These are phyloP conservation scores for Mycena citricolor DNA, from an alignment of 1,284 basidiomycete genomes.

Conservation along the genomic window DNA sequence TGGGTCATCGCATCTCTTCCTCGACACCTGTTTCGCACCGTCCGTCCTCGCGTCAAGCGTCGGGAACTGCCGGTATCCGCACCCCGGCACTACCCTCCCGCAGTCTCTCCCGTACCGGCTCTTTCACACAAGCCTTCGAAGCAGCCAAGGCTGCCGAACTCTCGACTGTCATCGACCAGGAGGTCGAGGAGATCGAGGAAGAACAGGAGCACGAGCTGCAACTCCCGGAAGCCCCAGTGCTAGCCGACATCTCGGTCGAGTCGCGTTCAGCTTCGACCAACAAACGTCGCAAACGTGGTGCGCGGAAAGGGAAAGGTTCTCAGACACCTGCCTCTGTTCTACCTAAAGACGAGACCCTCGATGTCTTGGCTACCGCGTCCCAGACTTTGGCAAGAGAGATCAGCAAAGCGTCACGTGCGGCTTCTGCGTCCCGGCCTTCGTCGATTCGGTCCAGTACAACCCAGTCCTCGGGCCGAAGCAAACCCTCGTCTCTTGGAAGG, in stretches of 20 bases:
- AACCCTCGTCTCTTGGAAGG: constrained; percentile 26
- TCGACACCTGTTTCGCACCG: constrained; percentile 68
- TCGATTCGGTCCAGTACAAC: constrained; percentile 29
- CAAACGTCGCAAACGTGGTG: constrained; percentile 78
- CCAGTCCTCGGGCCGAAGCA: constrained; percentile 28
- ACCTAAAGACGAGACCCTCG: constrained; percentile 55
- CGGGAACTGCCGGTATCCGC: constrained; percentile 40
- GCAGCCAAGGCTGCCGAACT: constrained; percentile 42
- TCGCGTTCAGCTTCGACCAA: constrained; percentile 64
- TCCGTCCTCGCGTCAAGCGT: constrained; percentile 61
- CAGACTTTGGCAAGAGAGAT: constrained; percentile 84
- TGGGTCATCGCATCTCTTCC: constrained; percentile 58
- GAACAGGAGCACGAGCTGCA: constrained; percentile 32
- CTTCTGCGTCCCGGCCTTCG: constrained; percentile 24
- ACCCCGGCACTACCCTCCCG: constrained; percentile 53
- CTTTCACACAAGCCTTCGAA: constrained; percentile 56
- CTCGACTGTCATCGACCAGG: constrained; percentile 54
- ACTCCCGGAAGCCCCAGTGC: constrained; percentile 39
- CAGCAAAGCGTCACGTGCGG: constrained; percentile 48
- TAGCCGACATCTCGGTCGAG: constrained; percentile 33
- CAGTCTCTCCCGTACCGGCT: constrained; percentile 59
- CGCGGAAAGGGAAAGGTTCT: constrained; percentile 65
- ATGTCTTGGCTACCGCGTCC: constrained; percentile 75
- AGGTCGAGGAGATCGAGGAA: constrained; percentile 43
- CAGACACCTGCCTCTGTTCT: constrained; percentile 24